Conservation (phyloP, 352 stramenopile genomes). For the Pythium aphanidermatum region DNA sequence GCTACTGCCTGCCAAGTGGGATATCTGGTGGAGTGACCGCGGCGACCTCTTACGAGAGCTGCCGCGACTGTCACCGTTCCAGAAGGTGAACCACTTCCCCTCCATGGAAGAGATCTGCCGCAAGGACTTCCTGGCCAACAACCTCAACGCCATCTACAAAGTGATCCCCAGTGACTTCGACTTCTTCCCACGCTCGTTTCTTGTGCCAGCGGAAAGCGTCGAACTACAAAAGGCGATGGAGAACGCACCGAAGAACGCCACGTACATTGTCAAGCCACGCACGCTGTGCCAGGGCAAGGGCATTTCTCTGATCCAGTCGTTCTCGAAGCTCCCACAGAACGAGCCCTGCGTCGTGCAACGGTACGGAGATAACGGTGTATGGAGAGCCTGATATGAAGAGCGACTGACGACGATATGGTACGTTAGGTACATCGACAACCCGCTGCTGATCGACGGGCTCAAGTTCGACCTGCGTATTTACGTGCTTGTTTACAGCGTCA, state of each 20-base stretch:
- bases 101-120: conserved; percentile 52
- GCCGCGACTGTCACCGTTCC: conserved; percentile 34
- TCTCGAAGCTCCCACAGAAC: conserved; percentile 23
- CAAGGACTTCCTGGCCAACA: conserved; percentile 48
- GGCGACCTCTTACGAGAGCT: conserved; percentile 34
- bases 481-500: conserved; percentile 41
- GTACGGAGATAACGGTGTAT: conserved; percentile 2
- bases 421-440: conserved; percentile 86
- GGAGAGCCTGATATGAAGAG: neutral
- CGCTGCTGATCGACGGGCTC: conserved; percentile 88
- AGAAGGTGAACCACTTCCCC: conserved; percentile 52
- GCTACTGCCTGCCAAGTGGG: conserved; percentile 24
- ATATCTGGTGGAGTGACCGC: conserved; percentile 48
- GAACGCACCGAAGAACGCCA: conserved; percentile 25
- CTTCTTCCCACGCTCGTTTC: conserved; percentile 37
- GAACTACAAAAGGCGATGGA: conserved; percentile 32
- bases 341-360: conserved; percentile 38
- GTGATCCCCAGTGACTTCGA: conserved; percentile 28
- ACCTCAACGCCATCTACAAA: conserved; percentile 42
- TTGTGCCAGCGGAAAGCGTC: conserved; percentile 29
- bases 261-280: conserved; percentile 38
- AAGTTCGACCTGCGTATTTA: conserved; percentile 95
- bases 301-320: conserved; percentile 34
- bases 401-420: neutral
- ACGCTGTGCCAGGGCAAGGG: conserved; percentile 39